Evolutionary conservation across 148 eudicot species (phyloP).

Genomic region (Cornus florida): DNA sequence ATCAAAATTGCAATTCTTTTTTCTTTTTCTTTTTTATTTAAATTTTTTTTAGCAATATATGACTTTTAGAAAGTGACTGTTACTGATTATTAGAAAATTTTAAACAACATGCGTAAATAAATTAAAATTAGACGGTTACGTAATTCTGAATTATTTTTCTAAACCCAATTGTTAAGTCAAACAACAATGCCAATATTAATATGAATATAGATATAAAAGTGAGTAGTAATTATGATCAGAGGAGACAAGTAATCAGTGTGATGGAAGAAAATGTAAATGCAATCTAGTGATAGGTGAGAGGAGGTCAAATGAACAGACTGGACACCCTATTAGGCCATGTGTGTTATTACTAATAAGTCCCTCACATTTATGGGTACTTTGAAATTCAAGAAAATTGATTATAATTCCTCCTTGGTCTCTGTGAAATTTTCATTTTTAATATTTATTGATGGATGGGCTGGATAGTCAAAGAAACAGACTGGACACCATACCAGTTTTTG

Average conservation of each 20-base stretch:
- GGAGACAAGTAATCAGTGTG: slow-evolving; percentile 21
- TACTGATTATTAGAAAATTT: slow-evolving; percentile 14
- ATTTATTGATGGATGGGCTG: slow-evolving; percentile 6
- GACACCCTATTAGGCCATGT: background rate
- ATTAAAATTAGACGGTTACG: background rate
- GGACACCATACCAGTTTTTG: slow-evolving; percentile 14
- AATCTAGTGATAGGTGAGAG: slow-evolving; percentile 8
- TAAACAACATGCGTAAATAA: background rate
- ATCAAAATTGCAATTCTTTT: background rate
- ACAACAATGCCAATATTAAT: slow-evolving; percentile 6
- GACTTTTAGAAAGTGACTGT: slow-evolving; percentile 24
- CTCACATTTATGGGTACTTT: slow-evolving; percentile 7
- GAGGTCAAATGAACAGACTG: slow-evolving; percentile 34
- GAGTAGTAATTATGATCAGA: slow-evolving; percentile 16
- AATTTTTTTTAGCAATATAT: background rate
- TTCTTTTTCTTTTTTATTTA: no score
- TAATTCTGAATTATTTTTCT: background rate
- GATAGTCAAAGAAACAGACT: slow-evolving; percentile 25
- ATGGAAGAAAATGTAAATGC: slow-evolving; percentile 13
- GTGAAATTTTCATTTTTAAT: slow-evolving; percentile 8
- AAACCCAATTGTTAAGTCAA: slow-evolving; percentile 18
- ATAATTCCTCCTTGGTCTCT: slow-evolving; percentile 9
- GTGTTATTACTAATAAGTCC: background rate
- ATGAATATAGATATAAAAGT: background rate
- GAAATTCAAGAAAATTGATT: background rate